Evolutionary conservation across 2,329 filamentous ascomycete species (phyloP), one percentile per base, ranked within the genome.

Genomic region (Sporothrix pallida): DNA sequence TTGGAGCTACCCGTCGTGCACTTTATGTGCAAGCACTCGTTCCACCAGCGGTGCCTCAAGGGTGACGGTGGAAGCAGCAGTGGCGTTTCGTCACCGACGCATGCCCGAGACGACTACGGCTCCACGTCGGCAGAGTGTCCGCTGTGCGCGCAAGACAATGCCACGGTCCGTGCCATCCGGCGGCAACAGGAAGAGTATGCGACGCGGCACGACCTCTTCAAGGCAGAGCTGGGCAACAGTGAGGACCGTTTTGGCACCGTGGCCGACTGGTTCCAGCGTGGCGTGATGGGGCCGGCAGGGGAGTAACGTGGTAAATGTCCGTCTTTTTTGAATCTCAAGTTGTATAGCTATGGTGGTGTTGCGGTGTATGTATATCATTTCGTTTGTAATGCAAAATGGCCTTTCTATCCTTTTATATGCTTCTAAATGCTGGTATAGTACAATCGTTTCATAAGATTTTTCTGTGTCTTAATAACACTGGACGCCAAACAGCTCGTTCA

Each of bases 11-110:
- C 96, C 0, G 93, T 91, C 0, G 95, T 99, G 67, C 96, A 99
- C 80, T 99, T 99, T 81, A 83, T 99, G 76, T 99, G 96, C 85
- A 97, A 97, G 81, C 96, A 99, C 81, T 95, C 92, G 75, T 99
- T 98, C 86, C 96, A 99, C 80, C 93, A 97, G 83, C 88, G 93
- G 63, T 99, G 95, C 81, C 84, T 99, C 79, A 83, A 86, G 70
- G 81, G 81, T 13, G 84, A 83, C 1, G 83, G 81, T 48, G 74
- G 74, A 12, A 76, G 76, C 8, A 75, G 75, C 0, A 83, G 83
- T 44, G 75, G 52, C 85, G 85, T 12, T 90, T 91, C 70, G 87
- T 65, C 72, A 13, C 65, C 65, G 50, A 9, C 54, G 6, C 46
- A 17, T 31, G 54, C 2, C 3, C 20, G 37, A 13, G 26, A 17